Base-by-base conservation (phyloP, 1,284 basidiomycete species). In the Cryptococcus sp. region DNA sequence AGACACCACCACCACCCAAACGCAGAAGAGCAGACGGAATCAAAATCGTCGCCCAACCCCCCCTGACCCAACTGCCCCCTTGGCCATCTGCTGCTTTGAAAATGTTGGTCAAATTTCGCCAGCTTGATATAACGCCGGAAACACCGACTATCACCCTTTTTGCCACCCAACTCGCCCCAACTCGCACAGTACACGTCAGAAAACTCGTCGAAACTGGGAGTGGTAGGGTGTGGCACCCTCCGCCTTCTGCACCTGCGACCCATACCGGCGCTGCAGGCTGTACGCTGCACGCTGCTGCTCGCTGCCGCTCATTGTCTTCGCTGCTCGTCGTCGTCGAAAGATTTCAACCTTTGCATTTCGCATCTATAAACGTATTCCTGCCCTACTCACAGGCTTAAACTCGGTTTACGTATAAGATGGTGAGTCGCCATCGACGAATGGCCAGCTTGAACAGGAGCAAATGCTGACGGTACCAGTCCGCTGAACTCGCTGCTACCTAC, bases 401-500 rank as follows among this genome's bases (percentile, higher is more conserved):
- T 44, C 19, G 38, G 51, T 42, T 53, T 50, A 44, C 51, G 38
- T 24, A 38, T 21, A 49, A 37, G 40, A 46, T 45, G 53, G 50
- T 47, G 46, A 47, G 39, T 31, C 3, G 24, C n/a, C 19, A 49
- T 35, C n/a, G 34, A 18, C 14, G 24, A 43, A 35, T 45, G 18
- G 43, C 35, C n/a, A n/a, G n/a, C n/a, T n/a, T n/a, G n/a, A n/a
- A n/a, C n/a, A n/a, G n/a, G n/a, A n/a, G n/a, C n/a, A n/a, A n/a
- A n/a, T n/a, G 22, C 34, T 21, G 11, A 47, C 23, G n/a, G 5
- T 7, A 6, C 10, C 42, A 67, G 65, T 67, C 67, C 51, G 59
- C 71, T 50, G 89, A 93, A 73, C 84, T 90, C 70, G 87, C 88
- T 63, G 79, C 87, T 53, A 88, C 91, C 62, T 67, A 67, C 65